Conservation (phyloP, 2,329 filamentous ascomycete genomes). For the Aspergillus sergii region DNA sequence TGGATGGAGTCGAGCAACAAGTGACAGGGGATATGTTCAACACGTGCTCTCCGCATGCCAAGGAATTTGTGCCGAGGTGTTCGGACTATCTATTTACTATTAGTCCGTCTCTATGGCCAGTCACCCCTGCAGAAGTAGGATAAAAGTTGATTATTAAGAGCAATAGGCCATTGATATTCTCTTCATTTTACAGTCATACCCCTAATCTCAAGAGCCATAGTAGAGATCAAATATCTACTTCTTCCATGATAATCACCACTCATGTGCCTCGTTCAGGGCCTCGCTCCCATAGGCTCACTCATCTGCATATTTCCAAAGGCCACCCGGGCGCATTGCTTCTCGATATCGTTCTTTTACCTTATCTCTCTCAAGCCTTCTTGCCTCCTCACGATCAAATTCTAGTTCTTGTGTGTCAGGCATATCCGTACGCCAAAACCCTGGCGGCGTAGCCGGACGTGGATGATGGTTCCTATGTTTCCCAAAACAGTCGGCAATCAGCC, state of each 20-base stretch:
- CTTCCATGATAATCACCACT: not conserved
- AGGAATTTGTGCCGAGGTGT: constrained; percentile 21
- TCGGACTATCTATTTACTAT: too few relatives aligned
- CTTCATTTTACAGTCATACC: not conserved
- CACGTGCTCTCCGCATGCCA: constrained; percentile 33
- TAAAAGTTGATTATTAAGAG: not conserved
- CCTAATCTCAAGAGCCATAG: not conserved
- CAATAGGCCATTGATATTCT: not conserved
- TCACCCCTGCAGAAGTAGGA: too few relatives aligned
- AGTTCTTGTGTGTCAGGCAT: constrained; percentile 88
- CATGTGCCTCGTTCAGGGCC: not conserved
- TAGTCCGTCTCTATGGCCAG: too few relatives aligned
- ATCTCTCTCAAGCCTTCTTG: constrained; percentile 63
- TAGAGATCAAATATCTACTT: not conserved
- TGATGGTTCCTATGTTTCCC: constrained; percentile 79
- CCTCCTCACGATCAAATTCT: constrained; percentile 65
- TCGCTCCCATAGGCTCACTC: constrained; percentile 52
- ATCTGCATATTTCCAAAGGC: constrained; percentile 80
- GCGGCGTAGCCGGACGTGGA: constrained; percentile 71
- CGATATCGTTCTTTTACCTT: constrained; percentile 73
- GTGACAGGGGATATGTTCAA: constrained; percentile 5
- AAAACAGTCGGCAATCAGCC: constrained; percentile 71
- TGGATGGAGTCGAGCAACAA: not conserved
- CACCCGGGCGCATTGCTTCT: constrained; percentile 77
- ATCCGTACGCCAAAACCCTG: constrained; percentile 87